A percentile compares a stretch with the other conserved stretches of the same genome.
phyloP scores from a whole-genome alignment of 1,284 basidiomycete species.

The Ceratobasidium sp. region DNA sequence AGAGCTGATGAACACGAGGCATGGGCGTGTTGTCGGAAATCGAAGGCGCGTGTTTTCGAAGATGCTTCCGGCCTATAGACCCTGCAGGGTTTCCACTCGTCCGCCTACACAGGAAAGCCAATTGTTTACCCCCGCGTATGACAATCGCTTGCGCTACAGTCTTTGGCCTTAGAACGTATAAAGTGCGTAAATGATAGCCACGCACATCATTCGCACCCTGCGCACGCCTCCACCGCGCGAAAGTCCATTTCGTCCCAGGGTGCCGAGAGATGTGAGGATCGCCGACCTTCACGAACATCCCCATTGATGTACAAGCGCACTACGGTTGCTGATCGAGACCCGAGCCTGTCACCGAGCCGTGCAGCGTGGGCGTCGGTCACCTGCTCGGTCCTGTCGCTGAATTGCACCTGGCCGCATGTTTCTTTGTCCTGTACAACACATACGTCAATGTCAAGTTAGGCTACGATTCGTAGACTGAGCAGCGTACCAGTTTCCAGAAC shows the following conservation, averaged over 20 bases:
- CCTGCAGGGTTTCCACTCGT: slow-evolving; percentile 4
- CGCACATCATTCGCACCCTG: slow-evolving; percentile 41
- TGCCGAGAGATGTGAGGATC: slow-evolving; percentile 1
- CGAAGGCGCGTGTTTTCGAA: slow-evolving; percentile 37
- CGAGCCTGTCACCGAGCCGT: slow-evolving; percentile 17
- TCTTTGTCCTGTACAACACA: slow-evolving; percentile 18
- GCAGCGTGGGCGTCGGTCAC: slow-evolving; percentile 20
- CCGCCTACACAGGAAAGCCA: slow-evolving; percentile 24
- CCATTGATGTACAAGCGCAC: slow-evolving; percentile 26
- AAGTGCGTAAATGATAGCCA: slow-evolving; percentile 38
- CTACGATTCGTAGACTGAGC: slow-evolving; percentile 15
- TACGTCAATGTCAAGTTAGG: background rate
- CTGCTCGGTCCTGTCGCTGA: slow-evolving; percentile 1
- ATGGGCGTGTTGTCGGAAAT: slow-evolving; percentile 25
- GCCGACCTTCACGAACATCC: slow-evolving; percentile 20
- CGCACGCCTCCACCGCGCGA: slow-evolving; percentile 31
- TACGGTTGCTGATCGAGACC: slow-evolving; percentile 33
- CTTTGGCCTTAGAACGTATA: slow-evolving; percentile 18
- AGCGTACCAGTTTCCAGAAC: background rate
- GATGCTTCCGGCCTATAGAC: slow-evolving; percentile 27
- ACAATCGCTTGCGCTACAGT: background rate
- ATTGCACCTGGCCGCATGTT: background rate
- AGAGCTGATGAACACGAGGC: slow-evolving; percentile 35
- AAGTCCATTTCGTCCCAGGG: background rate
- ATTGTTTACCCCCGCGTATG: slow-evolving; percentile 25